Evolutionary conservation across 1,284 basidiomycete species (phyloP), one percentile per base, ranked within the genome.

Genomic region (Termitomyces sp.): DNA sequence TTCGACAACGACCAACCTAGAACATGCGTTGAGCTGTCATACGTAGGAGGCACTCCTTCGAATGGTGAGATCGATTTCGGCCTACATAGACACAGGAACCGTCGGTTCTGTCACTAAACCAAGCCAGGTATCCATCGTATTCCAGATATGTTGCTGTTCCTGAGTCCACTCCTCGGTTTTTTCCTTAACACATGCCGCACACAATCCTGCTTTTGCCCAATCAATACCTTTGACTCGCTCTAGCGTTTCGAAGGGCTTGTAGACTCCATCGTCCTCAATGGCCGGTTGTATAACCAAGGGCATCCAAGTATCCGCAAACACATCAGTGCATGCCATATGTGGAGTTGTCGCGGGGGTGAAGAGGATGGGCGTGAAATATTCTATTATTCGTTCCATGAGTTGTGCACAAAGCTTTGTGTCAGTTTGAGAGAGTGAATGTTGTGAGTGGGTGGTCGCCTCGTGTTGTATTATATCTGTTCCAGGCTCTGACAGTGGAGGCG

Each of bases 291-390:
- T 83, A 10, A 88, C 83, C 34, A 80, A 70, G 13, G 72, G 59
- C 76, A 87, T 84, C 86, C 86, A 89, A 47, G 68, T 73, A 52
- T 83, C 81, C 0, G 84, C 86, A 51, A 88, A 75, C 0, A 80
- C 67, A 62, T 86, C 80, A 8, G 85, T 88, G 65, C 87, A 89
- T 2, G 68, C 69, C 84, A 87, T 86, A 62, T 88, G 86, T 2
- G 74, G 68, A 13, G 83, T 82, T 6, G 79, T 75, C 14, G 83
- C 77, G 38, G 84, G 78, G 3, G 87, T 87, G 65, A 88, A 88
- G 2, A 89, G 69, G 40, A 82, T 72, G 1, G 87, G 84, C 0
- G 85, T 84, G 63, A 88, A 87, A 63, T 85, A 75, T 1, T 73
- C 74, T 53, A 88, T 79, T 54, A 88, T 63, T 19, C 64, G 62